phyloP scores from a whole-genome alignment of 257 asterid genomes.

The Osmanthus fragrans region DNA sequence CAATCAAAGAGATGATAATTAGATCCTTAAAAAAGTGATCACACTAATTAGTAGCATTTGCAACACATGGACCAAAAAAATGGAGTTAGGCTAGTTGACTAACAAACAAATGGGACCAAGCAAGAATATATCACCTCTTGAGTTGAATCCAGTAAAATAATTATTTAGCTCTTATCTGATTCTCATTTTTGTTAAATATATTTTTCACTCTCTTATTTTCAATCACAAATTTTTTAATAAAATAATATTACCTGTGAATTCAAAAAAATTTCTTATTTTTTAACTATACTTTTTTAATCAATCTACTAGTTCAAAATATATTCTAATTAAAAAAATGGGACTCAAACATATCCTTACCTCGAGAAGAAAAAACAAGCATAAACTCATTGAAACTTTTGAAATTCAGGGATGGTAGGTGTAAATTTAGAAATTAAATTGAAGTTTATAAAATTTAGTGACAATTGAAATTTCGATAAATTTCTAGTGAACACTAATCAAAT shows the following conservation, averaged over 20 bases:
- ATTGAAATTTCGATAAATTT: background rate
- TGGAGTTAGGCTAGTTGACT: background rate
- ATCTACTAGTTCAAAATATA: too few species aligned
- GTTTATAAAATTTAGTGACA: background rate
- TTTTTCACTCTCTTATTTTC: too few species aligned
- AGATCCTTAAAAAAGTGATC: background rate
- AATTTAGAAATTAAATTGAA: too few species aligned
- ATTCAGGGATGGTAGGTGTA: too few species aligned
- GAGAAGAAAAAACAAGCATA: background rate
- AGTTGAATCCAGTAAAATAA: background rate
- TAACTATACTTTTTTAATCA: too few species aligned
- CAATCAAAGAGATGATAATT: background rate
- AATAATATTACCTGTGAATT: too few species aligned
- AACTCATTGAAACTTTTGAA: background rate
- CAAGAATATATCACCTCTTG: background rate
- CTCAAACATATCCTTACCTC: background rate
- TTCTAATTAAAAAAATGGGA: too few species aligned
- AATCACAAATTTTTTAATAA: too few species aligned
- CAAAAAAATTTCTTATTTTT: too few species aligned
- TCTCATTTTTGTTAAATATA: too few species aligned
- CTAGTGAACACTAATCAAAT: too few species aligned
- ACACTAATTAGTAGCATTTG: background rate
- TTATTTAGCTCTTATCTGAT: too few species aligned
- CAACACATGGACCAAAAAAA: background rate
- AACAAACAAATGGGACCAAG: background rate